Percentiles rank a stretch among this genome's conserved stretches.
phyloP scores from a whole-genome alignment of 2,329 filamentous ascomycete species.

The Penicillium palitans region DNA sequence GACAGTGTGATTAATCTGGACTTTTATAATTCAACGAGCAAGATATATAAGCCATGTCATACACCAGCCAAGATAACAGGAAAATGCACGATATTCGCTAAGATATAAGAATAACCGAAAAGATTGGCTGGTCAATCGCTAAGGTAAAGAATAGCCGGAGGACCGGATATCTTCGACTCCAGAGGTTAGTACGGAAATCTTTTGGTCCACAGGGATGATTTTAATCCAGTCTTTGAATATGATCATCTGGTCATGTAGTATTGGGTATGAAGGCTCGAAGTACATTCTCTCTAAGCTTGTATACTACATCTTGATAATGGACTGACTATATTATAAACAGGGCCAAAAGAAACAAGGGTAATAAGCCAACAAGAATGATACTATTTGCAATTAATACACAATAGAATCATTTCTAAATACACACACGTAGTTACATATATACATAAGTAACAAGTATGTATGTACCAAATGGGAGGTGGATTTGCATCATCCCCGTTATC shows the following conservation, averaged over 20 bases:
- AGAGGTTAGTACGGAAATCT: background rate
- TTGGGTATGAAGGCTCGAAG: background rate
- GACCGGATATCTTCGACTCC: background rate
- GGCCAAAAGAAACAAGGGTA: background rate
- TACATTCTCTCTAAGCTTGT: background rate
- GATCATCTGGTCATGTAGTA: background rate
- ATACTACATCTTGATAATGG: background rate
- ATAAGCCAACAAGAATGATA: background rate
- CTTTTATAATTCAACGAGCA: background rate
- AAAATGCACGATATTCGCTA: slow-evolving; percentile 14
- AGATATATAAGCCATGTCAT: background rate
- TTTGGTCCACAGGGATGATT: background rate
- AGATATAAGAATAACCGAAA: slow-evolving; percentile 22
- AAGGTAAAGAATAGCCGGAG: slow-evolving; percentile 30
- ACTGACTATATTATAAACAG: background rate
- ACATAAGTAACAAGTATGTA: too few relatives aligned
- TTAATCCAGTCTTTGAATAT: background rate
- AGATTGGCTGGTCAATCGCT: slow-evolving; percentile 15
- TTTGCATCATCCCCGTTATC: background rate
- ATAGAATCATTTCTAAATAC: background rate
- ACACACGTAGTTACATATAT: too few relatives aligned
- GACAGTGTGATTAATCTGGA: background rate
- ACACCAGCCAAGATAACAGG: background rate
- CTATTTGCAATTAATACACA: background rate
- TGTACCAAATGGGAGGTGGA: too few relatives aligned